Percentiles rank a stretch among this genome's conserved stretches.
Conservation (phyloP, 1,139 yeast genomes). For the Dujonia santamariae region DNA sequence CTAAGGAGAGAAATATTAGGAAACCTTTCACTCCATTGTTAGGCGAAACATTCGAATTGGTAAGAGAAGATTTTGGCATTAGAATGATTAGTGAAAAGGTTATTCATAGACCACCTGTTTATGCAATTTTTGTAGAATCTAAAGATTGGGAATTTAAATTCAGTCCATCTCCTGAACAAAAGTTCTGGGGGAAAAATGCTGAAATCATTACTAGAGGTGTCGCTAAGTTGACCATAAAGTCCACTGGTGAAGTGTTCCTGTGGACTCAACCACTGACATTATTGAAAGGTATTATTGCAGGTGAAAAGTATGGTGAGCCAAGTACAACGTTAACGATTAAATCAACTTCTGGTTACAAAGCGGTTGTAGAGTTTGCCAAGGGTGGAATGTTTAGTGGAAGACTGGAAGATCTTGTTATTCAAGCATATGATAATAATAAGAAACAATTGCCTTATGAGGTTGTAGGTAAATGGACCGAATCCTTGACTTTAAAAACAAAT, state of each 20-base stretch:
- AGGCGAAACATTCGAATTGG: slow-evolving; percentile 85
- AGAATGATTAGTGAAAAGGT: slow-evolving; percentile 78
- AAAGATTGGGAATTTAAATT: slow-evolving; percentile 72
- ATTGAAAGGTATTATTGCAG: slow-evolving; percentile 85
- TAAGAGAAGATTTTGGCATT: slow-evolving; percentile 71
- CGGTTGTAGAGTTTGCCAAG: slow-evolving; percentile 69
- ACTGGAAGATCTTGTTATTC: slow-evolving; percentile 70
- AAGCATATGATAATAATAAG: slow-evolving; percentile 42
- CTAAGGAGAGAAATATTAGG: slow-evolving; percentile 70
- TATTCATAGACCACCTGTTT: slow-evolving; percentile 74
- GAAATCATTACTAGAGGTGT: slow-evolving; percentile 78
- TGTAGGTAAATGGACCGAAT: slow-evolving; percentile 77
- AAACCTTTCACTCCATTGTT: slow-evolving; percentile 91
- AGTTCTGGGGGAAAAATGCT: slow-evolving; percentile 92
- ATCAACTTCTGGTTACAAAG: slow-evolving; percentile 64
- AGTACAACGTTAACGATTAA: slow-evolving; percentile 63
- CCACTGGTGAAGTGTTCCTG: slow-evolving; percentile 67
- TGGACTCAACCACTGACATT: slow-evolving; percentile 85
- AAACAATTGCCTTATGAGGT: slow-evolving; percentile 41
- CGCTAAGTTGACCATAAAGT: slow-evolving; percentile 51
- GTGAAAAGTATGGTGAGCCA: slow-evolving; percentile 95
- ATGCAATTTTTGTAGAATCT: slow-evolving; percentile 77
- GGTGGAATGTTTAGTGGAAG: slow-evolving; percentile 83
- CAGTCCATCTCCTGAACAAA: slow-evolving; percentile 78
- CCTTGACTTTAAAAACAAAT: slow-evolving; percentile 42